A percentile compares a stretch with the other conserved stretches of the same genome.
phyloP scores from a whole-genome alignment of 352 stramenopile species.

The Phytophthora sansomeana region DNA sequence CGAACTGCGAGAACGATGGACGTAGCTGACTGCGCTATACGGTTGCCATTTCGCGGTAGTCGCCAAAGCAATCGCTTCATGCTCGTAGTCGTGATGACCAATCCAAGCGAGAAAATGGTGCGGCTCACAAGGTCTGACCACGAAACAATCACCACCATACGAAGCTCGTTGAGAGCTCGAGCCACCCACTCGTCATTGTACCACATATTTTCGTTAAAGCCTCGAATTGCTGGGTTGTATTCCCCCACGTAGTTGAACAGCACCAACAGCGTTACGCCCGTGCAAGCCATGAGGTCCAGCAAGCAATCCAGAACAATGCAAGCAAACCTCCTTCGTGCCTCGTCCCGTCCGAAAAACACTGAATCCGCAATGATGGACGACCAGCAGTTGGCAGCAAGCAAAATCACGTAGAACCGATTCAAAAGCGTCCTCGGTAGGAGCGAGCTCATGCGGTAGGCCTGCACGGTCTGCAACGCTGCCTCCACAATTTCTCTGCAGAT shows the following conservation, averaged over 20 bases:
- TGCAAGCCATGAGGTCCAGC: conserved; percentile 32
- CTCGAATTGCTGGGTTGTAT: conserved; percentile 14
- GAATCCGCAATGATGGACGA: conserved; percentile 20
- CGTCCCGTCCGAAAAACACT: conserved; percentile 10
- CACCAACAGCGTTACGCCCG: conserved; percentile 22
- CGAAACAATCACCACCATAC: conserved; percentile 36
- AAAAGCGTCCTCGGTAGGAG: conserved; percentile 31
- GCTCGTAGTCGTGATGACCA: conserved; percentile 29
- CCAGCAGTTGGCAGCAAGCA: conserved; percentile 40
- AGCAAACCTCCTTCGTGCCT: conserved; percentile 20
- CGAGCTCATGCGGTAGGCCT: conserved; percentile 40
- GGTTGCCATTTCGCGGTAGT: conserved; percentile 7
- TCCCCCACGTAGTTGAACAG: conserved; percentile 18
- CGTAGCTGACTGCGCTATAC: conserved; percentile 7
- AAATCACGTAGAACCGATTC: conserved; percentile 40
- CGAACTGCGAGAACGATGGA: conserved; percentile 8
- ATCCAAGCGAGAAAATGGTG: conserved; percentile 28
- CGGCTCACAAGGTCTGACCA: conserved; percentile 33
- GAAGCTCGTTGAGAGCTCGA: conserved; percentile 35
- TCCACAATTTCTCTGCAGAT: conserved; percentile 33
- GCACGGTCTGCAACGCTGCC: conserved; percentile 32
- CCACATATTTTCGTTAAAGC: conserved; percentile 29
- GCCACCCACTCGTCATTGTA: conserved; percentile 43
- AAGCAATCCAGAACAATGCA: conserved; percentile 32
- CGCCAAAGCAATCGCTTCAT: conserved; percentile 33